Base-by-base conservation (phyloP, 208 protist species). In the Leishmania turanica region DNA sequence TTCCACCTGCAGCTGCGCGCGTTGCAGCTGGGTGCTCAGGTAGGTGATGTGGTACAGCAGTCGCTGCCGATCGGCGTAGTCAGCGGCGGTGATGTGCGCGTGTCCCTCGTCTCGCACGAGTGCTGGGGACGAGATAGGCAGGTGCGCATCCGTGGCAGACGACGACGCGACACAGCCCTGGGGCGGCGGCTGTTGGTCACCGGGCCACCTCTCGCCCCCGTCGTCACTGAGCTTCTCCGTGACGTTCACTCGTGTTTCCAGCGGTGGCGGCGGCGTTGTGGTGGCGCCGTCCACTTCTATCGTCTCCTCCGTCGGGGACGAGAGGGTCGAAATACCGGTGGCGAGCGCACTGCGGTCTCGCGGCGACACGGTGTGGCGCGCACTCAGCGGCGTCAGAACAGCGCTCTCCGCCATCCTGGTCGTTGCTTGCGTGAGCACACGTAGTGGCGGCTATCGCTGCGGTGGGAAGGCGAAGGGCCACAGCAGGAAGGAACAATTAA, bases 1-100 rank as follows among this genome's bases (percentile, higher is more conserved):
- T 70, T 91, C 87, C 34, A 96, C 76, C 78, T 94, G 84, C 45
- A 97, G 82, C 72, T 96, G 90, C 34, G 91, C 87, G 27, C 92
- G 90, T 84, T 96, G 95, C 47, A 96, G 85, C 65, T 96, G 90
- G 2, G 92, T 96, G 75, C 86, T 89, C 24, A 98, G 86, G 74
- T 94, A 93, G n/a, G 95, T 95, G 40, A 98, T 92, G 80, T 96
- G 95, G 62, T 95, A 94, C 49, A 98, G 85, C 24, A 98, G 89
- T 19, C 88, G 89, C 49, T 92, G 87, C 8, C 95, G 89, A 66
- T 98, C 93, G 62, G 91, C 88, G 84, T 96, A 95, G 78, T 96
- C 95, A 66, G 80, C 85, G 9, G 92, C 87, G 6, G 89, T 89
- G 60, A 97, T 91, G 69, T 84, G 77, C 47, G 53, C 70, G 45